Conservation (phyloP, 2,329 filamentous ascomycete genomes). For the Dothistroma pini region DNA sequence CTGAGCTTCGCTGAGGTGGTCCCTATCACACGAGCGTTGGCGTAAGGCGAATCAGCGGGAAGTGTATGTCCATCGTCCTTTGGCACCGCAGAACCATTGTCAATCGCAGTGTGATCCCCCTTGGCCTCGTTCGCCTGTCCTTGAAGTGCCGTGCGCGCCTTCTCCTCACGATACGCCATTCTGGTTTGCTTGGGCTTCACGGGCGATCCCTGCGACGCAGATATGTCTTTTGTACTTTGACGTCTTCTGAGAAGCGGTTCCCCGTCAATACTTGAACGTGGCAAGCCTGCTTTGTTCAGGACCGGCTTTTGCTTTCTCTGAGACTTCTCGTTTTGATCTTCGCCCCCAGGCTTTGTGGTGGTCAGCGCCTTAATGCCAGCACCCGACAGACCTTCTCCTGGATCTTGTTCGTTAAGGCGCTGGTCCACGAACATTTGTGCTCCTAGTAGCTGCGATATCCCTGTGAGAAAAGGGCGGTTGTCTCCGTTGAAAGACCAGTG, state of each 20-base stretch:
- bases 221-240: not conserved
- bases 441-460: conserved; percentile 53
- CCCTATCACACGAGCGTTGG: conserved; percentile 62
- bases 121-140: not conserved
- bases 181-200: not conserved
- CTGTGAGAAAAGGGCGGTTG: conserved; percentile 52
- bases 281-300: conserved; percentile 39
- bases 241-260: conserved; percentile 35
- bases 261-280: conserved; percentile 38
- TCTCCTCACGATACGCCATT: not conserved
- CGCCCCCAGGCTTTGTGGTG: not conserved
- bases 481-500: conserved; percentile 62
- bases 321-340: not conserved
- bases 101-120: not conserved
- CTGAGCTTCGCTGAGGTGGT: conserved; percentile 84
- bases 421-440: conserved; percentile 55
- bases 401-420: conserved; percentile 26
- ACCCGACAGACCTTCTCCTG: conserved; percentile 32
- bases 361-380: conserved; percentile 30
- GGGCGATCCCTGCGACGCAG: not conserved
- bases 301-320: conserved; percentile 5
- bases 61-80: not conserved
- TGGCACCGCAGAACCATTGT: not conserved
- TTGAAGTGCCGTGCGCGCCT: not conserved
- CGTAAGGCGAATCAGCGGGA: conserved; percentile 51